Evolutionary conservation across 495 filamentous ascomycete genomes (phyloP).

Genomic region (Neurospora hispaniola): DNA sequence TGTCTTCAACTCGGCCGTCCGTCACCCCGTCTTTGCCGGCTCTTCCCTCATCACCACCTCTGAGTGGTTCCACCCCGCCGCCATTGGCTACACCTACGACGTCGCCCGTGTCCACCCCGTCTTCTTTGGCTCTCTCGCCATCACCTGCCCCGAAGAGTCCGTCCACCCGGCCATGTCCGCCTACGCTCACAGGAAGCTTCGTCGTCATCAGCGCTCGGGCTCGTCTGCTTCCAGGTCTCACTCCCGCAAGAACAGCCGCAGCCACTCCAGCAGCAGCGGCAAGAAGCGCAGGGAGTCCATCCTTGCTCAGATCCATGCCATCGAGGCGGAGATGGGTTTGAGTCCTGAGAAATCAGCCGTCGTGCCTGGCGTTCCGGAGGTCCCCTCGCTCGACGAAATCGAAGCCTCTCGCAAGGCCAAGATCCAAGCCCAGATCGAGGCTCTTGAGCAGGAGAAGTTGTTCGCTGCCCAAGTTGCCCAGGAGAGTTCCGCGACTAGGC

Average conservation of each 20-base stretch:
- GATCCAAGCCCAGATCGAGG: constrained; percentile 25
- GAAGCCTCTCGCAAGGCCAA: constrained; percentile 1
- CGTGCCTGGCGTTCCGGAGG: background rate
- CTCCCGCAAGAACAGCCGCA: constrained; percentile 2
- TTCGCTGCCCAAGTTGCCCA: constrained; percentile 17
- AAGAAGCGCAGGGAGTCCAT: constrained; percentile 10
- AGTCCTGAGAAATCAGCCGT: background rate
- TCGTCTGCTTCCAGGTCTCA: background rate
- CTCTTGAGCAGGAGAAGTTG: constrained; percentile 24
- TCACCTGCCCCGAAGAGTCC: constrained; percentile 15
- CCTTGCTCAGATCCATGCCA: constrained; percentile 5
- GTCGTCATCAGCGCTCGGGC: constrained; percentile 2
- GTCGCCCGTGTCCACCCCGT: constrained; percentile 20
- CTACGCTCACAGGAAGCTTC: constrained; percentile 15
- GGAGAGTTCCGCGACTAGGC: constrained; percentile 6
- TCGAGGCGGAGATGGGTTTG: constrained; percentile 5
- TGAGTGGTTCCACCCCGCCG: constrained; percentile 27
- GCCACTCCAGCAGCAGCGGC: constrained; percentile 6
- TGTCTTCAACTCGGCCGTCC: constrained; percentile 18
- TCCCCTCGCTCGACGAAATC: background rate
- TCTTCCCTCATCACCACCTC: constrained; percentile 17
- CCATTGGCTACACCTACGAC: constrained; percentile 25
- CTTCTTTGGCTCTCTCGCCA: constrained; percentile 28
- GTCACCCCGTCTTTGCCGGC: constrained; percentile 33
- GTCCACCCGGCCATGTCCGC: constrained; percentile 23